Evolutionary conservation across 768 basidiomycete genomes (phyloP).

Genomic region (Infundibulicybe gibba): DNA sequence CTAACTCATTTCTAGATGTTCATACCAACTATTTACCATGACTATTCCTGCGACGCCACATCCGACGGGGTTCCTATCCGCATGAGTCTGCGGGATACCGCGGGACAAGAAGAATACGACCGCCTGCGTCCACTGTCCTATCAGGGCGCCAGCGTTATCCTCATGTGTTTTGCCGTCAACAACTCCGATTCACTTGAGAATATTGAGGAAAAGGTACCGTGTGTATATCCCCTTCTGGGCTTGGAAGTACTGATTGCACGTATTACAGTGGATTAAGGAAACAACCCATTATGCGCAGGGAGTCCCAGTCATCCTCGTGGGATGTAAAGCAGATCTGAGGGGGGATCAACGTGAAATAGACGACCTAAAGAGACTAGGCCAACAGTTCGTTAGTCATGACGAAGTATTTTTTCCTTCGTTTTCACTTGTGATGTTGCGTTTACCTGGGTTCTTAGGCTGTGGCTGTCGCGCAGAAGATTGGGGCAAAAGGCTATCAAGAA

Average conservation of each 20-base stretch:
- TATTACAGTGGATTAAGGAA: slow-evolving; percentile 91
- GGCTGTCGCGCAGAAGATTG: slow-evolving; percentile 76
- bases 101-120: slow-evolving; percentile 94
- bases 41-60: slow-evolving; percentile 97
- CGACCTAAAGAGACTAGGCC: slow-evolving; percentile 76
- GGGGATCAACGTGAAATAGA: slow-evolving; percentile 71
- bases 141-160: slow-evolving; percentile 96
- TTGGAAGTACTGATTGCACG: slow-evolving; percentile 9
- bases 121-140: slow-evolving; percentile 95
- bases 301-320: slow-evolving; percentile 93
- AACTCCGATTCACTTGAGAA: slow-evolving; percentile 97
- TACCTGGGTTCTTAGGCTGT: slow-evolving; percentile 83
- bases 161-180: slow-evolving; percentile 96
- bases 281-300: slow-evolving; percentile 91
- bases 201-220: slow-evolving; percentile 80
- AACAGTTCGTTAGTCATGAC: slow-evolving; percentile 79
- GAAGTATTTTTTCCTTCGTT: slow-evolving; percentile 54
- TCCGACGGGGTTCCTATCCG: slow-evolving; percentile 99
- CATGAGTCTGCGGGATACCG: slow-evolving; percentile 97
- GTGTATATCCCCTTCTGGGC: slow-evolving; percentile 2
- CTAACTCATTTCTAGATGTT: slow-evolving; percentile 8
- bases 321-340: slow-evolving; percentile 93
- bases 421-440: slow-evolving; percentile 34
- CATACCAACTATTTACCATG: slow-evolving; percentile 86
- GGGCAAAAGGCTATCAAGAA: slow-evolving; percentile 92